Conservation (phyloP, 2,329 filamentous ascomycete species). For the Fusarium sulawesiense region DNA sequence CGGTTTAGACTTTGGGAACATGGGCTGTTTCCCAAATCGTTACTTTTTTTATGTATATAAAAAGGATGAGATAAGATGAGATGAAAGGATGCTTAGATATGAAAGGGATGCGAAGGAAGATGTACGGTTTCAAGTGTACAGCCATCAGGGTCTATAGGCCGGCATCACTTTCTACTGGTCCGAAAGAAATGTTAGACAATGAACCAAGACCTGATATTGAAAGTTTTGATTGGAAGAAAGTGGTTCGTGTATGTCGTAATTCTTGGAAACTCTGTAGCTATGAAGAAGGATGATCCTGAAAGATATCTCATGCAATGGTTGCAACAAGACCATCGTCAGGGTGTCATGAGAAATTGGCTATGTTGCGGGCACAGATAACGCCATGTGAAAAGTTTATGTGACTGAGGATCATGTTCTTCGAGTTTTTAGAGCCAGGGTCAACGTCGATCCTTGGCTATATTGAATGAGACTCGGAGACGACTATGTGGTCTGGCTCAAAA, state of each 20-base stretch:
- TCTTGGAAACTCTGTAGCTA: background rate
- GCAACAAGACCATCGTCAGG: slow-evolving; percentile 3
- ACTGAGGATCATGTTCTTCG: background rate
- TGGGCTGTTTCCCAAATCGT: background rate
- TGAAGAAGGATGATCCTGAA: background rate
- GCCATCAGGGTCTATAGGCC: slow-evolving; percentile 1
- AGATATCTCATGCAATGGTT: slow-evolving; percentile 18
- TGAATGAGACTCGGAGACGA: background rate
- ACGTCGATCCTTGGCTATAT: slow-evolving; percentile 14
- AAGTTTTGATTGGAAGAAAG: slow-evolving; percentile 5
- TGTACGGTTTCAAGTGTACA: slow-evolving; percentile 32
- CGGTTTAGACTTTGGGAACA: slow-evolving; percentile 9
- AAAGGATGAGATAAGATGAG: slow-evolving; percentile 6
- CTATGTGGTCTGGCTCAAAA: background rate
- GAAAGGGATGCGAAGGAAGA: slow-evolving; percentile 9
- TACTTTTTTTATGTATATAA: background rate
- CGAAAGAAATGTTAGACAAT: slow-evolving; percentile 10
- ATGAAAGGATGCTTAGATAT: slow-evolving; percentile 27
- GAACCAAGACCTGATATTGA: background rate
- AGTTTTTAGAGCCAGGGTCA: background rate
- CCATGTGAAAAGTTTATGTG: slow-evolving; percentile 16
- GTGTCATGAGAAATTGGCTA: background rate
- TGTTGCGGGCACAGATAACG: background rate
- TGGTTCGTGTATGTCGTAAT: slow-evolving; percentile 5
- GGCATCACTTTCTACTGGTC: slow-evolving; percentile 2